Evolutionary conservation across 1,139 yeast genomes (phyloP), one percentile per base, ranked within the genome.

Genomic region (Spathaspora jeffriesii): DNA sequence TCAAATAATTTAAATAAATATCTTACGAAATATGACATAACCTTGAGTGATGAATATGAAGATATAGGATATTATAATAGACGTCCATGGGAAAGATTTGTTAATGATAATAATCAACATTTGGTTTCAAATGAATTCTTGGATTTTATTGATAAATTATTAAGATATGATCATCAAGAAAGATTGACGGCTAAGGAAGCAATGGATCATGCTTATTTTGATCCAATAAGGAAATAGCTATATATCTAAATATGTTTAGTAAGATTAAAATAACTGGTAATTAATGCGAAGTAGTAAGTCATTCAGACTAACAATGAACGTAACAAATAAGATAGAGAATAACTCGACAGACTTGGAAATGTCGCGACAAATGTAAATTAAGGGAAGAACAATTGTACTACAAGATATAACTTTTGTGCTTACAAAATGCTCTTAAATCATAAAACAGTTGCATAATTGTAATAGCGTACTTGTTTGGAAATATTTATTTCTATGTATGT

Each of bases 111-210:
- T 44, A 95, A 92, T 67, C 81, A 78, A 62, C 83, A 81, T 54
- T 78, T 90, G 51, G 82, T 88, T 23, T 79, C 84, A 46, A 70
- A 70, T 42, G 93, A 87, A 48, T 85, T 90, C 41, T 73, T 93
- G 53, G 97, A 91, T 64, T 79, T 93, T 57, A 79, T 92, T 53
- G 97, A 92, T 65, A 79, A 84, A 55, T 71, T 95, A 57, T 74
- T 95, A 58, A 81, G 90, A 52, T 95, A 91, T 62, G 99, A 95
- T 64, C 99, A 95, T 64, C 97, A 91, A 64, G 92, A 88, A 63
- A 82, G 99, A 60, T 78, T 92, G 49, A 93, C 99, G 10, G 98
- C 99, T 3, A 79, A 80, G 64, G 98, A 95, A 67, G 97, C 99
- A 20, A 86, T 95, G 96, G 83, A 71, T 15, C 98, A 95, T 68